phyloP scores from a whole-genome alignment of 2,329 filamentous ascomycete species.

The Beauveria scarabaeidicola region DNA sequence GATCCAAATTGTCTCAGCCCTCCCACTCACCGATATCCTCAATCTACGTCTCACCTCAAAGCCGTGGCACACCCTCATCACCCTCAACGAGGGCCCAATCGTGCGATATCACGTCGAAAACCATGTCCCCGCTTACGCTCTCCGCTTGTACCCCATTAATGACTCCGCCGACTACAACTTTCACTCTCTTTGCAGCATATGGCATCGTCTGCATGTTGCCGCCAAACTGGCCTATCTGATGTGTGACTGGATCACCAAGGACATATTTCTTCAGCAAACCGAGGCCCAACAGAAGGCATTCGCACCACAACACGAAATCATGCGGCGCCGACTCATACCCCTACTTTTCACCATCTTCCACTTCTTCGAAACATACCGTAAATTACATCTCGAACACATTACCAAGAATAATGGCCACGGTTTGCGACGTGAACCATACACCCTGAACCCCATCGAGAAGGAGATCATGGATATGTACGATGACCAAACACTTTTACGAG shows the following conservation, averaged over 20 bases:
- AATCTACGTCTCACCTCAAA: constrained; percentile 50
- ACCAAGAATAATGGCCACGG: constrained; percentile 42
- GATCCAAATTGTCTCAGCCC: constrained; percentile 50
- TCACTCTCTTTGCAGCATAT: constrained; percentile 54
- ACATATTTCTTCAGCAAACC: constrained; percentile 53
- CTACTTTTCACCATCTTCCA: constrained; percentile 58
- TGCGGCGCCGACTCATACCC: constrained; percentile 56
- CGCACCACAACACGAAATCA: constrained; percentile 51
- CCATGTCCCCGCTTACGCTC: constrained; percentile 52
- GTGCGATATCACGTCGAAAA: constrained; percentile 52
- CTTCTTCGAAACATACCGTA: constrained; percentile 58
- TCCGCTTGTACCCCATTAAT: constrained; percentile 49
- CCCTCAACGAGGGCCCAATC: constrained; percentile 52
- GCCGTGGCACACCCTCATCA: constrained; percentile 51
- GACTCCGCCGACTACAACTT: constrained; percentile 42
- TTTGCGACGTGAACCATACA: constrained; percentile 44
- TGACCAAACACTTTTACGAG: constrained; percentile 51
- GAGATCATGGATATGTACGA: constrained; percentile 58
- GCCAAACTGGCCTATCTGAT: constrained; percentile 54
- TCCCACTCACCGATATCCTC: constrained; percentile 53
- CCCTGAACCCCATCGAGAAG: constrained; percentile 52
- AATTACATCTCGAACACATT: constrained; percentile 49
- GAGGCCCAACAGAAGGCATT: constrained; percentile 48
- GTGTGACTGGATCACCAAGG: constrained; percentile 56
- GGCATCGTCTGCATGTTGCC: constrained; percentile 57